These are phyloP conservation scores for Guadua angustifolia DNA, from an alignment of 176 grass and related monocot genomes.

Conservation along the genomic window DNA sequence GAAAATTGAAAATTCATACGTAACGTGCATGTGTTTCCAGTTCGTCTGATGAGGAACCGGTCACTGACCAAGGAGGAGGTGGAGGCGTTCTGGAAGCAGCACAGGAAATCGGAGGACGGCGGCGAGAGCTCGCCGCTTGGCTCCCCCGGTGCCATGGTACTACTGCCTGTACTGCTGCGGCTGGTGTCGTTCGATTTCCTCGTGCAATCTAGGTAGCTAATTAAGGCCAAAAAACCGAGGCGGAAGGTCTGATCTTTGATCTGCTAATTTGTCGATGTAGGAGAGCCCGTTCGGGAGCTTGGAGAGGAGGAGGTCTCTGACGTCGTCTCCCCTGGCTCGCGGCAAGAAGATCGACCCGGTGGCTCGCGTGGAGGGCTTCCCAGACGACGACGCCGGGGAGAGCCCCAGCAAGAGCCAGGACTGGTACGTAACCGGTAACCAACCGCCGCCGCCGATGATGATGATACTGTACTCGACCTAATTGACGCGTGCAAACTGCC, in stretches of 20 bases:
- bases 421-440: slow-evolving; percentile 35
- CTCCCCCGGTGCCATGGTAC: slow-evolving; percentile 27
- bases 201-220: neutral
- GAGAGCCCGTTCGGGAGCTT: slow-evolving; percentile 35
- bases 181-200: too few species aligned
- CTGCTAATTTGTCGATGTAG: neutral
- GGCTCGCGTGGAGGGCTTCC: slow-evolving; percentile 25
- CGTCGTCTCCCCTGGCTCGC: neutral
- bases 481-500: too few species aligned
- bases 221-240: neutral
- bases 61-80: slow-evolving; percentile 89
- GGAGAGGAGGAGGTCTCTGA: slow-evolving; percentile 2
- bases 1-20: neutral
- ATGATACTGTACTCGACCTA: neutral
- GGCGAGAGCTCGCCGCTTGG: slow-evolving; percentile 22
- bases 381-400: neutral
- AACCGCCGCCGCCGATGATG: too few species aligned
- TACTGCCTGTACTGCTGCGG: neutral
- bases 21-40: slow-evolving; percentile 11
- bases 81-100: slow-evolving; percentile 70
- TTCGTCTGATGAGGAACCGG: slow-evolving; percentile 58
- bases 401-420: slow-evolving; percentile 57
- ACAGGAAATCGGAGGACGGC: slow-evolving; percentile 27
- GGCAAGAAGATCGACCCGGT: neutral
- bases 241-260: neutral